Percentiles rank a stretch among this genome's conserved stretches.
Evolutionary conservation across 805 yeast genomes (phyloP).

Genomic region (Saturnispora saitoi): DNA sequence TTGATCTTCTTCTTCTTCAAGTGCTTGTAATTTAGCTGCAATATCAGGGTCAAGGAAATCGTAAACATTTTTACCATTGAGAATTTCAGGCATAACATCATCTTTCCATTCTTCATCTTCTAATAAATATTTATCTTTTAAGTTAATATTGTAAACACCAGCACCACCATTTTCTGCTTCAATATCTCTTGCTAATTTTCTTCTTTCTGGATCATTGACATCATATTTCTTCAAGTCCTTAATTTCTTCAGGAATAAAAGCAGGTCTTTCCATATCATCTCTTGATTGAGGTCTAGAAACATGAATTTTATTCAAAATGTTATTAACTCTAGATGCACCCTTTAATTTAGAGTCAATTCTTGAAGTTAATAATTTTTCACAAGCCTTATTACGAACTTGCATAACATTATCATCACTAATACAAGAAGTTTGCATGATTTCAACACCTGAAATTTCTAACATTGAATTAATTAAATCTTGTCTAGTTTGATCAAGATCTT

Average conservation of each 20-base stretch:
- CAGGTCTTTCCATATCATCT: slow-evolving; percentile 75
- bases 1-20: slow-evolving; percentile 95
- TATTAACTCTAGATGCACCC: slow-evolving; percentile 81
- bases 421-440: slow-evolving; percentile 89
- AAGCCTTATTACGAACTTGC: slow-evolving; percentile 93
- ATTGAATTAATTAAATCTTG: slow-evolving; percentile 64
- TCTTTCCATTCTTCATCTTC: slow-evolving; percentile 98
- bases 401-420: slow-evolving; percentile 89
- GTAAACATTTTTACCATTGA: slow-evolving; percentile 93
- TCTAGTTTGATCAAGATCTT: slow-evolving; percentile 71
- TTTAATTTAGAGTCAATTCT: slow-evolving; percentile 95
- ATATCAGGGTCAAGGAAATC: slow-evolving; percentile 97
- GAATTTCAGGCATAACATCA: slow-evolving; percentile 92
- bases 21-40: slow-evolving; percentile 82
- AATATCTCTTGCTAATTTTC: slow-evolving; percentile 74
- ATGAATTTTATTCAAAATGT: slow-evolving; percentile 90
- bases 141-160: slow-evolving; percentile 90
- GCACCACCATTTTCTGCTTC: slow-evolving; percentile 98
- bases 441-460: slow-evolving; percentile 67
- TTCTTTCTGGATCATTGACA: slow-evolving; percentile 70
- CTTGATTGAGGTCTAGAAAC: slow-evolving; percentile 85
- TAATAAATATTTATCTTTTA: slow-evolving; percentile 83
- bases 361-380: slow-evolving; percentile 91
- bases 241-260: slow-evolving; percentile 75
- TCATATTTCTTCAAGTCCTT: slow-evolving; percentile 58